Evolutionary conservation across 2,329 filamentous ascomycete species (phyloP), one percentile per base, ranked within the genome.

Genomic region (Aspergillus sp.): DNA sequence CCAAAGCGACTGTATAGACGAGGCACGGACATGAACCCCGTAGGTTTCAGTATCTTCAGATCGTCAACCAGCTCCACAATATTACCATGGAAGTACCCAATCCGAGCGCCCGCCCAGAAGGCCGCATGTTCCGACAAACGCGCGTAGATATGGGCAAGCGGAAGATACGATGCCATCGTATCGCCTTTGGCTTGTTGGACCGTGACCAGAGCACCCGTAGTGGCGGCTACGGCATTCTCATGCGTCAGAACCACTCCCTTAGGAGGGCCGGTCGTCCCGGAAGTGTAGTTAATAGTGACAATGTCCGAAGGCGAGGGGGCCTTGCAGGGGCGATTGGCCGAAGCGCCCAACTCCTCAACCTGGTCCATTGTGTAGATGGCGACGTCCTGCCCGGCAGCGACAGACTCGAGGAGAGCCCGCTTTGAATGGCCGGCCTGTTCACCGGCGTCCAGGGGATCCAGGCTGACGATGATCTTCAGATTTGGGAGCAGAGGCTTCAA

Each of bases 61-160:
- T 99, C 95, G 59, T 99, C 95, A 0, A 96, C 87, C 18, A 99
- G 81, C 64, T 90, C 90, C 12, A 90, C 73, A 63, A 97, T 89
- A 71, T 97, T 92, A 56, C 95, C 95, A 68, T 95, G 91, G 84
- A 97, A 99, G 77, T 94, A 99, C 12, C 94, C 95, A 67, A 97
- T 87, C 9, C 86, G 80, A 36, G 85, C 86, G 56, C 92, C 93
- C 55, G 85, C 83, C 69, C 89, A 86, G 16, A 97, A 81, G 14
- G 86, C 85, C 3, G 82, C 81, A 73, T 96, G 90, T 73, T 99
- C 95, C 46, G 88, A 82, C 66, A 97, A 82, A 57, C 95, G 89
- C 65, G 93, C 90, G 75, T 91, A 97, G 69, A 99, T 98, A 74
- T 99, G 95, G 10, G 95, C 95, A 45, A 97, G 80, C 0, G 95